Evolutionary conservation across 768 basidiomycete species (phyloP).

Genomic region (Coprinopsis cinerea): DNA sequence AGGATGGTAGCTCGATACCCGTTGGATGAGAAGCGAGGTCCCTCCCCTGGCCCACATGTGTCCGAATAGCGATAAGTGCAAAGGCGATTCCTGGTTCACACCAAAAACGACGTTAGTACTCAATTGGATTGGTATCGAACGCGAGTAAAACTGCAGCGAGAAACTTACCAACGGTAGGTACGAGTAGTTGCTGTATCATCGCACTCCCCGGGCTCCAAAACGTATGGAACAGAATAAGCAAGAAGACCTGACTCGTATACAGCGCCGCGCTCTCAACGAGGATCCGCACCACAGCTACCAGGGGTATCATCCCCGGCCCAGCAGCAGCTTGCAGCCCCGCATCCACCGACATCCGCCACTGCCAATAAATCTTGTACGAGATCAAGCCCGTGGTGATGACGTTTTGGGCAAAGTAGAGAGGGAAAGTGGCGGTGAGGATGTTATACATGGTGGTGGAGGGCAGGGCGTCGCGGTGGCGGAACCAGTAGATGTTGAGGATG

Average conservation of each 20-base stretch:
- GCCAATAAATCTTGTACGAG: neutral
- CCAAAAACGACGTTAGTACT: no score
- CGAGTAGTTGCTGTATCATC: neutral
- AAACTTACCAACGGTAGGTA: neutral
- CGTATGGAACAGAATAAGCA: neutral
- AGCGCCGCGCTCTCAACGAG: conserved; percentile 7
- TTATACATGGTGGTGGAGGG: neutral
- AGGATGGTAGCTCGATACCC: neutral
- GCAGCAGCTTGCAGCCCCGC: neutral
- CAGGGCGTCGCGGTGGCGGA: neutral
- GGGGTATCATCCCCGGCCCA: neutral
- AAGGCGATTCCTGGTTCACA: conserved; percentile 7
- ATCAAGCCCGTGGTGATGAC: conserved; percentile 5
- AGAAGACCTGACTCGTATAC: neutral
- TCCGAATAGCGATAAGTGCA: conserved; percentile 4
- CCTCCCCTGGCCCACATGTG: conserved; percentile 1
- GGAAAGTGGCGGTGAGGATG: neutral
- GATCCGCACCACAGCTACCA: conserved; percentile 5
- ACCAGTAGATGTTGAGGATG: neutral
- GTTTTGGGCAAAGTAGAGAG: conserved; percentile 3
- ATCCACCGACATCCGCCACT: neutral
- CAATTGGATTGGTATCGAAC: no score
- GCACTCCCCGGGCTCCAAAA: neutral
- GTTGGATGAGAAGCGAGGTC: neutral
- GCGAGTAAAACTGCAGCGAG: no score